phyloP scores from a whole-genome alignment of 192 early-diverging fungal species.

The Coemansia sp. region DNA sequence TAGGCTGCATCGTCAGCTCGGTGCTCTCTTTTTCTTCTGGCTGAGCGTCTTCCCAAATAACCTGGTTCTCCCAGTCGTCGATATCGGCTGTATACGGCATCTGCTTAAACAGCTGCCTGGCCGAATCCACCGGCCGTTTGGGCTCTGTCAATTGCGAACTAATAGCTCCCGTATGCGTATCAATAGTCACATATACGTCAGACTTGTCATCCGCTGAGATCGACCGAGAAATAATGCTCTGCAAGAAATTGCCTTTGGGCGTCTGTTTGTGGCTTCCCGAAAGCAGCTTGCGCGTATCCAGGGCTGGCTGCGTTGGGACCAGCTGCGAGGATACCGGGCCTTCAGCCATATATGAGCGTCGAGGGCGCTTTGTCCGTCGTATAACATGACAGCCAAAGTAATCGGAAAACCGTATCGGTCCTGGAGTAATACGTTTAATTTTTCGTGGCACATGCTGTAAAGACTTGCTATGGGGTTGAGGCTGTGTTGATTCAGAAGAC shows the following conservation, averaged over 20 bases:
- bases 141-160: conserved; percentile 26
- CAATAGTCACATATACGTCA: conserved; percentile 32
- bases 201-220: conserved; percentile 35
- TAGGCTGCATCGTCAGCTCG: conserved; percentile 19
- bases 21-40: neutral
- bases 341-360: conserved; percentile 10
- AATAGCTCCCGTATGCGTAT: conserved; percentile 24
- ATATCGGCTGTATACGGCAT: conserved; percentile 70
- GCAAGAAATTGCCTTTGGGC: conserved; percentile 16
- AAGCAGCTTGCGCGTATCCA: conserved; percentile 42
- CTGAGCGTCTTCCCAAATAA: conserved; percentile 68
- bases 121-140: conserved; percentile 23
- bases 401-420: conserved; percentile 42
- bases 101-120: conserved; percentile 39
- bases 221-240: conserved; percentile 21
- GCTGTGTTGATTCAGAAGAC: conserved; percentile 19
- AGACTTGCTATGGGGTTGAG: neutral
- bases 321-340: conserved; percentile 4
- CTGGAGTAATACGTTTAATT: conserved; percentile 38
- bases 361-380: conserved; percentile 31
- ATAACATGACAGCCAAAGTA: conserved; percentile 43
- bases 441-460: conserved; percentile 23
- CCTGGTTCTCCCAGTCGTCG: conserved; percentile 79
- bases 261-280: conserved; percentile 5
- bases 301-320: conserved; percentile 11